Base-by-base conservation (phyloP, 495 filamentous ascomycete genomes). In the Massariosphaeria phaeospora region DNA sequence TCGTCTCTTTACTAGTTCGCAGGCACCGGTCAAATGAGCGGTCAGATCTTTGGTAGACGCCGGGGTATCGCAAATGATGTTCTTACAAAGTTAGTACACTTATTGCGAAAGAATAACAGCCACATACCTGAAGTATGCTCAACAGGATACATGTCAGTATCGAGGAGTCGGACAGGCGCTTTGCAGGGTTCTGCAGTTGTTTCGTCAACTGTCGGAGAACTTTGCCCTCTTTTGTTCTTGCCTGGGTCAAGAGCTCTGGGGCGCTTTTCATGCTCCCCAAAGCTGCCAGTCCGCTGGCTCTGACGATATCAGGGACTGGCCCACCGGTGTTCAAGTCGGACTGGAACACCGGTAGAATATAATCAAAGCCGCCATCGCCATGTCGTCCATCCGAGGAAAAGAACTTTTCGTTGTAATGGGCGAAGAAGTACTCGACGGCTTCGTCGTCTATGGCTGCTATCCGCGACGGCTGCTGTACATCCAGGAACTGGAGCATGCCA, bases 341-440 rank as follows among this genome's bases (percentile, higher is more conserved):
- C 27, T 55, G 29, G 30, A 26, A 55, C 1, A 55, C 30, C 13
- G 40, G 52, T 12, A 38, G 31, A 13, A 55, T 39, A 18, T 55
- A 55, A 23, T 55, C 52, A 24, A 55, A 26, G 9, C 41, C 52
- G 1, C 42, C 42, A 6, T 45, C 18, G 9, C 42, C 10, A 7
- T 33, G 36, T 1, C 20, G 30, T 1, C 50, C 40, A 15, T 46
- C 41, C 10, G 42, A 13, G 8, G 33, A 13, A 34, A 55, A 55
- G 52, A 55, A 55, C 24, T 55, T 55, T 26, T 55, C 42, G 30
- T 55, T 55, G 41, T 55, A 55, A n/a, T 55, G 29, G 17, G 15
- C 41, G 30, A 55, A 47, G 31, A 55, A 55, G 21, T 55, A 42
- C 21, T 24, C 12, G 4, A 47, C 23, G 1, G 52, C 52, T 20